Evolutionary conservation across 164 flowering plant species (phyloP), one percentile per base, ranked within the genome.

Genomic region (Buxus sempervirens): DNA sequence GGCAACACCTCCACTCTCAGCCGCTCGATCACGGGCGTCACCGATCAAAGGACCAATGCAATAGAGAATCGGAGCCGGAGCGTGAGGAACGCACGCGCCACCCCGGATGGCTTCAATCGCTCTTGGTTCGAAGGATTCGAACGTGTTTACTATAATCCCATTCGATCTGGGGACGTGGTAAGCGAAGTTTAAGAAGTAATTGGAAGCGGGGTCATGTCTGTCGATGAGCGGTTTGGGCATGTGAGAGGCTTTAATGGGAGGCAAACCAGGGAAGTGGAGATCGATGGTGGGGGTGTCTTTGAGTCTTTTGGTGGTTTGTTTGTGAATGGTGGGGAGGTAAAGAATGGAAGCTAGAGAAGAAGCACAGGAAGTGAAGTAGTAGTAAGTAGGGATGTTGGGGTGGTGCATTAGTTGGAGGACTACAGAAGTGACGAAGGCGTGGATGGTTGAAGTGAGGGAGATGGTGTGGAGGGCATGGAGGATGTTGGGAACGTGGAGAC

Each of bases 221-320:
- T 78, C 80, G 0, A 64, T 76, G 10, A 77, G 0, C 0, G 80
- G 79, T n/a, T 36, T 60, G 0, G 84, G 62, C 81, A 79, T 51
- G 63, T 77, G 68, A 0, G 72, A 48, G 0, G 82, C 24, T 0
- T 69, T 79, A 0, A 86, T 21, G 0, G 82, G 75, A 0, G 88
- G 85, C 22, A 79, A 14, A 4, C 87, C 86, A 0, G 90, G 90
- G 62, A 86, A 26, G 22, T 76, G 57, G 25, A 75, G 25, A 14
- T 32, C 15, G 42, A 48, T 24, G 20, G 69, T 28, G 22, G 59
- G 6, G 42, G 77, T 45, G 36, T 77, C 79, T 57, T 58, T 75
- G 59, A 77, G 69, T 51, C 71, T 68, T 18, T 64, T 26, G 13
- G 64, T 26, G 24, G 60, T 28, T 20, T 23, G 63, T 4, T 45